Percentiles rank a stretch among this genome's conserved stretches.
Evolutionary conservation across 345 rosid species (phyloP).

Genomic region (Sapria himalayana): DNA sequence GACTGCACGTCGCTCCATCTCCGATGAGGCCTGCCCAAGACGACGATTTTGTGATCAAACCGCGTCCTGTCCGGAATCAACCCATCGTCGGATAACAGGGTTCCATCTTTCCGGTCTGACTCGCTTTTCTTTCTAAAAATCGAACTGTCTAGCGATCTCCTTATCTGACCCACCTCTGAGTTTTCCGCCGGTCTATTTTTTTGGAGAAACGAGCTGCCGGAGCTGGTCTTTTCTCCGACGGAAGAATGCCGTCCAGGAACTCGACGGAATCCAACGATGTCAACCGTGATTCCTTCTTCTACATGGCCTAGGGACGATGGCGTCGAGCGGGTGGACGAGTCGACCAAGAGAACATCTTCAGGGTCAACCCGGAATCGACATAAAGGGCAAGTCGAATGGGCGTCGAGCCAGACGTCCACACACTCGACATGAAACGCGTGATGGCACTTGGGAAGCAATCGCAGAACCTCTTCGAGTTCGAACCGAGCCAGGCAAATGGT

Average conservation of each 20-base stretch:
- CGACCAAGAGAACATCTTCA: slow-evolving; percentile 52
- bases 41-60: slow-evolving; percentile 53
- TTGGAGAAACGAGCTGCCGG: not conserved
- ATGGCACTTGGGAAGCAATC: slow-evolving; percentile 65
- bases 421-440: slow-evolving; percentile 93
- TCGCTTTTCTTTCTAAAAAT: slow-evolving; percentile 9
- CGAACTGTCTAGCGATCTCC: slow-evolving; percentile 39
- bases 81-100: slow-evolving; percentile 14
- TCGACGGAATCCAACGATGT: slow-evolving; percentile 12
- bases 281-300: slow-evolving; percentile 49
- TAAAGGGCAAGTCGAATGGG: slow-evolving; percentile 85
- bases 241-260: slow-evolving; percentile 60
- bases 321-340: slow-evolving; percentile 77
- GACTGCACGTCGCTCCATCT: slow-evolving; percentile 78
- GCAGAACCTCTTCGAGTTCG: slow-evolving; percentile 34
- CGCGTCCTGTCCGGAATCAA: slow-evolving; percentile 13
- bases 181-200: not conserved
- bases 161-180: slow-evolving; percentile 1
- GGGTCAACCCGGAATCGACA: slow-evolving; percentile 84
- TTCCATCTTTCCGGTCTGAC: slow-evolving; percentile 40
- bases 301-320: slow-evolving; percentile 78
- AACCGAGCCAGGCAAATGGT: slow-evolving; percentile 58
- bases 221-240: slow-evolving; percentile 29
- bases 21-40: slow-evolving; percentile 20
- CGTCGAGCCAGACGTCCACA: slow-evolving; percentile 92